These are phyloP conservation scores for Fusarium subtropicale DNA, from an alignment of 2,329 filamentous ascomycete genomes.

Conservation along the genomic window DNA sequence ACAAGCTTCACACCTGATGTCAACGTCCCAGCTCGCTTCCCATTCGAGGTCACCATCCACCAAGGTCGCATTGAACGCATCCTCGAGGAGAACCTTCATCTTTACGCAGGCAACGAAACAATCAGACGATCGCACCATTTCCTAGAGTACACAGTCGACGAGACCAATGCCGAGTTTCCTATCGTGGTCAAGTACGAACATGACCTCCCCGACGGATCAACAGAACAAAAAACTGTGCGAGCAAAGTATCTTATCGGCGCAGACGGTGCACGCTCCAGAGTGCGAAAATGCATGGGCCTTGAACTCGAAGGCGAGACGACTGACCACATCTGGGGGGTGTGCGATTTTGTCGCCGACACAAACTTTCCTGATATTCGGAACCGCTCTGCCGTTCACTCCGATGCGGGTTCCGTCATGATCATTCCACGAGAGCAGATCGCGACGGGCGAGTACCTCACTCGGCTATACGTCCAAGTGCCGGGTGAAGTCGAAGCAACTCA, in stretches of 20 bases:
- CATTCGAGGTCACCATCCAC: conserved; percentile 13
- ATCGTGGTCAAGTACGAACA: conserved; percentile 6
- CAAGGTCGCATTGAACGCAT: conserved; percentile 25
- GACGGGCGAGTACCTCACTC: conserved; percentile 11
- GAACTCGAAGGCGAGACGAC: conserved; percentile 20
- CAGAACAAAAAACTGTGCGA: background rate
- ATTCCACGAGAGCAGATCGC: conserved; percentile 21
- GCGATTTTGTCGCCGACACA: conserved; percentile 23
- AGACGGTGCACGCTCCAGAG: conserved; percentile 14
- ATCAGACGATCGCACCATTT: conserved; percentile 16
- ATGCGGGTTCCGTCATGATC: conserved; percentile 21
- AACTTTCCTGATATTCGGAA: conserved; percentile 25
- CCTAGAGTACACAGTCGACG: conserved; percentile 14
- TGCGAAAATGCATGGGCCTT: conserved; percentile 23
- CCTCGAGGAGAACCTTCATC: conserved; percentile 17
- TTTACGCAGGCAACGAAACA: background rate
- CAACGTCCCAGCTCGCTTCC: conserved; percentile 16
- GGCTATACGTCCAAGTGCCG: conserved; percentile 16
- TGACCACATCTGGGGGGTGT: conserved; percentile 25
- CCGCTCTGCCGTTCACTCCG: conserved; percentile 9
- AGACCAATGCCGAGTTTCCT: background rate
- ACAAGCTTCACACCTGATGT: conserved; percentile 18
- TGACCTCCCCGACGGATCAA: conserved; percentile 1
- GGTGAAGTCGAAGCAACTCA: conserved; percentile 9
- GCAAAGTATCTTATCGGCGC: conserved; percentile 18